Conservation (phyloP, 768 basidiomycete genomes). For the Podaxis rugospora region DNA sequence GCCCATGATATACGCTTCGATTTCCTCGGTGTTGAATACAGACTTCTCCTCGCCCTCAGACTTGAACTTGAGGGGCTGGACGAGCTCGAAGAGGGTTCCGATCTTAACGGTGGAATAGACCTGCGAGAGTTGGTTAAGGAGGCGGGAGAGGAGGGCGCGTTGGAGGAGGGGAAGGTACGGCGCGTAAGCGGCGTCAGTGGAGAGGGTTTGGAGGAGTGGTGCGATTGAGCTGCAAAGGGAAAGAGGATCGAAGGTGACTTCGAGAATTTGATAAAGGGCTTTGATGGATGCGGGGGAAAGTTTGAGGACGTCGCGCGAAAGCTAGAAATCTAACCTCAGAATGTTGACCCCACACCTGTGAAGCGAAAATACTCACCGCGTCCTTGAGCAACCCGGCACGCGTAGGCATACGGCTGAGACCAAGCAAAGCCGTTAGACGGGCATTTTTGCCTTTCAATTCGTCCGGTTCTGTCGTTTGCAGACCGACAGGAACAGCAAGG, state of each 20-base stretch:
- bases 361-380: slow-evolving; percentile 56
- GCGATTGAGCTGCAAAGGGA: slow-evolving; percentile 75
- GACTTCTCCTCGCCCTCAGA: slow-evolving; percentile 43
- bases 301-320: slow-evolving; percentile 78
- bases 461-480: slow-evolving; percentile 42
- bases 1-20: slow-evolving; percentile 92
- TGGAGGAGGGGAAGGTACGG: slow-evolving; percentile 88
- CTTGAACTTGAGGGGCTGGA: slow-evolving; percentile 55
- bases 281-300: slow-evolving; percentile 72
- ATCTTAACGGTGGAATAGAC: slow-evolving; percentile 89
- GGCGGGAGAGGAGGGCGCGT: slow-evolving; percentile 85
- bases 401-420: slow-evolving; percentile 79
- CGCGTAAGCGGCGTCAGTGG: slow-evolving; percentile 55
- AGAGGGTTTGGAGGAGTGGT: slow-evolving; percentile 67
- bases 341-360: neutral
- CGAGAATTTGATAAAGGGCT: slow-evolving; percentile 81
- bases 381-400: slow-evolving; percentile 83
- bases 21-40: slow-evolving; percentile 67
- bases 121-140: slow-evolving; percentile 88
- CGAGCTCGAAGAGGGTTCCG: slow-evolving; percentile 70
- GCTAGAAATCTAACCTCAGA: slow-evolving; percentile 33
- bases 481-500: slow-evolving; percentile 86
- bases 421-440: slow-evolving; percentile 82
- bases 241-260: slow-evolving; percentile 91
- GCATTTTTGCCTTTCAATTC: slow-evolving; percentile 59